These are phyloP conservation scores for Trichoderma brevicompactum DNA, from an alignment of 2,329 filamentous ascomycete species.

Conservation along the genomic window DNA sequence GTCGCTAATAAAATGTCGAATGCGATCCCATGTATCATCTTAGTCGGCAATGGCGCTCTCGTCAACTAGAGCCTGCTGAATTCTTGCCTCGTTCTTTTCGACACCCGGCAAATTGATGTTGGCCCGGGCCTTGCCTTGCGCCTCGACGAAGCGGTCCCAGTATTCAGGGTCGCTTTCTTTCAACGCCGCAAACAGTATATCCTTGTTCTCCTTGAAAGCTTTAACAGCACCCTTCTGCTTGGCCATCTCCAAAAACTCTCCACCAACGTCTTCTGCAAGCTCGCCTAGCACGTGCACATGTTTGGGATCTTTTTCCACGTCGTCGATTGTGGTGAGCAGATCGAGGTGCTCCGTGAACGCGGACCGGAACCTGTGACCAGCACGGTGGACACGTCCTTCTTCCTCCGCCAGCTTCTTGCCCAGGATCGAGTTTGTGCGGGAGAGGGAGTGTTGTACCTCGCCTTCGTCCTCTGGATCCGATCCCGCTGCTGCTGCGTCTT, in stretches of 20 bases:
- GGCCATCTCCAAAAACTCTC: slow-evolving; percentile 61
- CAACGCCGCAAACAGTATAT: slow-evolving; percentile 54
- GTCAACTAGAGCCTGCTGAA: slow-evolving; percentile 35
- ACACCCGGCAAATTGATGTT: slow-evolving; percentile 49
- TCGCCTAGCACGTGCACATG: slow-evolving; percentile 60
- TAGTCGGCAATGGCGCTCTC: slow-evolving; percentile 51
- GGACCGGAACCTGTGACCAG: slow-evolving; percentile 60
- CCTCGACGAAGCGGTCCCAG: slow-evolving; percentile 66
- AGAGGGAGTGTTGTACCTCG: slow-evolving; percentile 48
- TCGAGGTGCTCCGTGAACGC: slow-evolving; percentile 59
- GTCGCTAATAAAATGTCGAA: neutral
- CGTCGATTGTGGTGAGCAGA: slow-evolving; percentile 53
- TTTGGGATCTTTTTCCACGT: slow-evolving; percentile 55
- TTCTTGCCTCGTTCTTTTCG: slow-evolving; percentile 35
- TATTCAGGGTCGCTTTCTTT: slow-evolving; percentile 68
- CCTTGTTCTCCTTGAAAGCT: slow-evolving; percentile 63
- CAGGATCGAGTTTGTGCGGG: slow-evolving; percentile 58
- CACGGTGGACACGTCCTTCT: slow-evolving; percentile 60
- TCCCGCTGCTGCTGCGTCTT: slow-evolving; percentile 44
- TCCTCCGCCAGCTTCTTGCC: slow-evolving; percentile 60
- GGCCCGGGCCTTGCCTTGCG: slow-evolving; percentile 61
- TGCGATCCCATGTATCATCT: slow-evolving; percentile 6
- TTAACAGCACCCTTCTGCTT: slow-evolving; percentile 62
- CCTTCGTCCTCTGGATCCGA: slow-evolving; percentile 58
- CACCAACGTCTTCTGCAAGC: slow-evolving; percentile 65